Base-by-base conservation (phyloP, 306 rosid genomes). In the Rosa lucieae region DNA sequence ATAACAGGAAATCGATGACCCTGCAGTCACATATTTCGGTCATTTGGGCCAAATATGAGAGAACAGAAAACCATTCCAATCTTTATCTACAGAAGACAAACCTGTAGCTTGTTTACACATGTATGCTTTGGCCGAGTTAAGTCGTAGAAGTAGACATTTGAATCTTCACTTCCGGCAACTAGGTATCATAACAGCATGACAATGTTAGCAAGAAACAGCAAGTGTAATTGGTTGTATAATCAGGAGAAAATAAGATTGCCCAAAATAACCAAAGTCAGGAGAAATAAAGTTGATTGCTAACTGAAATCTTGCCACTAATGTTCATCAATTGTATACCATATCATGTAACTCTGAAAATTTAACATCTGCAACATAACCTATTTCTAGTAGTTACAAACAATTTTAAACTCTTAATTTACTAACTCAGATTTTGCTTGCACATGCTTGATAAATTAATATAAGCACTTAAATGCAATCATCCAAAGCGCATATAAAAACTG, bases 121-220 rank as follows among this genome's bases (percentile, higher is more conserved):
- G 99, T 91, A 82, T 91, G 90, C 84, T 77, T 91, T 7, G 99
- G 98, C 78, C 95, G 89, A 15, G 99, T 95, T 69, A 93, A 85
- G 86, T 95, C 98, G 63, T 95, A 95, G 91, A 95, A 95, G 85
- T 95, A 95, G 56, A 95, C 99, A 84, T 91, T 95, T 82, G 98
- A 91, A 88, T 95, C 99, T 85, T 95, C 99, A 83, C 97, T 95
- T 85, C 99, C 99, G 69, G 98, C 81, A 81, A 95, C 99, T 95
- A 66, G 85, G 70, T 66, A 79, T 77, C 70, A 43, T 61, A 85
- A 79, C 43, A 80, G 6, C 62, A 76, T 71, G 83, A 73, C 42
- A 47, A 73, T 56, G 85, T 90, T 55, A 86, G 80, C 73, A 74
- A 82, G 79, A 72, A n/a, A 11, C 17, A 26, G 58, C 44, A 6